Evolutionary conservation across 306 rosid species (phyloP), one percentile per base, ranked within the genome.

Genomic region (Argentina anserina): DNA sequence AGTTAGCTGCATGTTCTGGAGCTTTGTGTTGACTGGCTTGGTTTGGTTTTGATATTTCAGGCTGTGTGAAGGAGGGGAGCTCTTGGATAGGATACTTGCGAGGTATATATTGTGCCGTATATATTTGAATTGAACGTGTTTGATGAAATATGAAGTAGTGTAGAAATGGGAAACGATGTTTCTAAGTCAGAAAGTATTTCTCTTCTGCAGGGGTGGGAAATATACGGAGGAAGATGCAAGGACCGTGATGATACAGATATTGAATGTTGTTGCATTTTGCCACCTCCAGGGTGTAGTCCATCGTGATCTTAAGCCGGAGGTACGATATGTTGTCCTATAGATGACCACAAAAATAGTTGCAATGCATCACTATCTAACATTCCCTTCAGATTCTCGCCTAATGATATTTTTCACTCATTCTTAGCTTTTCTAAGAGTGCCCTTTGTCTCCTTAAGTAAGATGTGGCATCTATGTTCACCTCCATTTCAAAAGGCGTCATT

Each of bases 271-370:
- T 81, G 84, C 98, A 45, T 93, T 93, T 86, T 93, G 87, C 88
- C 98, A 93, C 72, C 87, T 93, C 65, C 97, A 93, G 70, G 98
- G 98, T 39, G 98, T 93, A 86, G 98, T 93, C 65, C 98, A 93
- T 61, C 93, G 98, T 7, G 98, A 93, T 79, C 98, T 93, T 63
- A 93, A 93, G 80, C 98, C 98, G 9, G 98, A 93, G 96, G 98
- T 90, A 71, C 70, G 74, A 14, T 63, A 23, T 62, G 65, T n/a
- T 71, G 5, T 34, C 53, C 6, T 25, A 20, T 14, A 13, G 28
- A 33, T 58, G 67, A 56, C 25, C n/a, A 33, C 60, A 56, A 60
- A 67, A 33, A 21, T 58, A 45, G 29, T 4, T 41, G 63, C 15
- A 7, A 33, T 34, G 34, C 33, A 50, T 46, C 42, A 68, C 28